Evolutionary conservation across 208 protist genomes (phyloP).

Genomic region (Trypanosoma avium): DNA sequence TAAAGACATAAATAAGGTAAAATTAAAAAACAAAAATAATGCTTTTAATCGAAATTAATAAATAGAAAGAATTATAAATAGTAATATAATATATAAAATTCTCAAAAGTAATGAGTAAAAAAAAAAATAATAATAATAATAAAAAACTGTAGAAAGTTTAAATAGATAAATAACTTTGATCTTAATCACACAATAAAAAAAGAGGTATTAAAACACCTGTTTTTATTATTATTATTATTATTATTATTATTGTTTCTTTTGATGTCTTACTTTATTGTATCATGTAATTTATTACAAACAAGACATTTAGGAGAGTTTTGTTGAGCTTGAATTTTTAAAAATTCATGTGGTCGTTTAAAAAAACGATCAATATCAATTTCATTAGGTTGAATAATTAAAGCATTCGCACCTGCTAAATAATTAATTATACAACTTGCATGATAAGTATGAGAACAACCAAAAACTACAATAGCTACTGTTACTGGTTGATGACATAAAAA

Average conservation of each 20-base stretch:
- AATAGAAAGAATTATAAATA: no score
- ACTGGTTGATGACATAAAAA: conserved; percentile 29
- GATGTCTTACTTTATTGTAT: conserved; percentile 2
- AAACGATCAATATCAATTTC: conserved; percentile 20
- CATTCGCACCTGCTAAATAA: conserved; percentile 31
- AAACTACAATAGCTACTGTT: conserved; percentile 36
- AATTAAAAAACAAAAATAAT: no score
- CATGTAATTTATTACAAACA: conserved; percentile 14
- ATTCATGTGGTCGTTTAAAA: conserved; percentile 22
- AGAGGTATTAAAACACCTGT: no score
- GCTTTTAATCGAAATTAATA: no score
- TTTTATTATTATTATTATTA: neutral
- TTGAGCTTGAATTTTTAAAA: neutral
- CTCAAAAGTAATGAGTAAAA: no score
- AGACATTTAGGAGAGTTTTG: conserved; percentile 22
- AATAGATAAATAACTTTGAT: no score
- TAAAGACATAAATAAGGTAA: no score
- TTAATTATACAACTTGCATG: conserved; percentile 56
- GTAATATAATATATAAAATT: no score
- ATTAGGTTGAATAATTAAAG: conserved; percentile 4
- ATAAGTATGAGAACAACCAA: conserved; percentile 63
- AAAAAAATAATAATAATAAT: no score
- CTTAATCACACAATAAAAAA: no score
- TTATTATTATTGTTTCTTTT: neutral
- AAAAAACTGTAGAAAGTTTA: no score